phyloP scores from a whole-genome alignment of 768 basidiomycete genomes.

The Kwoniella dendrophila region DNA sequence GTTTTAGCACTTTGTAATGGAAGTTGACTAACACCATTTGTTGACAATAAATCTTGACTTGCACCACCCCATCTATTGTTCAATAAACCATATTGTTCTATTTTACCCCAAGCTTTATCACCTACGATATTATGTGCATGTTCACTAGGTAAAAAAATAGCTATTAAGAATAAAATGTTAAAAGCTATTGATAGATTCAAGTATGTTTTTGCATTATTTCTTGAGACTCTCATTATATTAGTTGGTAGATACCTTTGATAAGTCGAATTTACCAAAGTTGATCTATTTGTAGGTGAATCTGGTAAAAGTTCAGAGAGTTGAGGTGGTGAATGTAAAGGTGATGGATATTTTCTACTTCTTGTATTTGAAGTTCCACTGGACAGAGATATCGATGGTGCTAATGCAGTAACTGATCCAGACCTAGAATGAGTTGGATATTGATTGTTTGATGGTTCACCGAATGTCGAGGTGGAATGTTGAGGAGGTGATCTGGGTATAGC shows the following conservation, averaged over 20 bases:
- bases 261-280: not conserved
- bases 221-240: constrained; percentile 15
- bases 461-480: not conserved
- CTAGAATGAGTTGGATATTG: not conserved
- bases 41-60: too few relatives aligned
- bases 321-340: not conserved
- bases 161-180: constrained; percentile 18
- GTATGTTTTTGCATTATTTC: constrained; percentile 17
- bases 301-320: not conserved
- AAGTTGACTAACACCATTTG: not conserved
- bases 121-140: constrained; percentile 12
- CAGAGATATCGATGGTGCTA: constrained; percentile 1
- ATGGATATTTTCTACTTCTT: not conserved
- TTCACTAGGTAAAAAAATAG: constrained; percentile 18
- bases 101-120: constrained; percentile 18
- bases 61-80: not conserved
- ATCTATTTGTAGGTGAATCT: not conserved
- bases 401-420: not conserved
- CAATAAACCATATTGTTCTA: constrained; percentile 12
- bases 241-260: constrained; percentile 1
- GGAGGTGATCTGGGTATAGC: constrained; percentile 2
- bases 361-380: not conserved
- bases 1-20: not conserved
- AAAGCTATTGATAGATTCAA: constrained; percentile 22
- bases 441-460: too few relatives aligned